These are phyloP conservation scores for Fraxinus albicans DNA, from an alignment of 305 asterid species.

Conservation along the genomic window DNA sequence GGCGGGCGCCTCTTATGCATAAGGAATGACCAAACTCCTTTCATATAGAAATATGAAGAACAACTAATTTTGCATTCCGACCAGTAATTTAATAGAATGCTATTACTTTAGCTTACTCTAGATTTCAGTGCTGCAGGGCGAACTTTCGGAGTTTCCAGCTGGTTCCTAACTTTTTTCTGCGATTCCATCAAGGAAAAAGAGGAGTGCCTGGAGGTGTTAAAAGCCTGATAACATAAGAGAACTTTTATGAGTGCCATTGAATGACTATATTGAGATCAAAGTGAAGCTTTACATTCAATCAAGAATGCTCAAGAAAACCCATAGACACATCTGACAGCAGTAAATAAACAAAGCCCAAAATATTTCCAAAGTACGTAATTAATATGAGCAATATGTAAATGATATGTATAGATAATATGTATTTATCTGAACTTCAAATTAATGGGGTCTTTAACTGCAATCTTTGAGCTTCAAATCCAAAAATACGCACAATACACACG, in stretches of 20 bases:
- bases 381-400: neutral
- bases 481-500: neutral
- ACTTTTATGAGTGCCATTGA: too few relatives aligned
- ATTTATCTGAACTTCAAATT: neutral
- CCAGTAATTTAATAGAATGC: neutral
- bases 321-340: too few relatives aligned
- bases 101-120: conserved; percentile 57
- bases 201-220: too few relatives aligned
- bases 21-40: neutral
- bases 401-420: neutral
- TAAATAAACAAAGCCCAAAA: neutral
- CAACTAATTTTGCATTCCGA: conserved; percentile 1
- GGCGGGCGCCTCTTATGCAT: neutral
- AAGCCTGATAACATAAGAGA: too few relatives aligned
- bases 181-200: too few relatives aligned
- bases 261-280: too few relatives aligned
- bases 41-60: neutral
- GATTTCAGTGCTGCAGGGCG: conserved; percentile 34
- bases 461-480: neutral
- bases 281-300: too few relatives aligned
- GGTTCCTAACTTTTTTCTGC: too few relatives aligned
- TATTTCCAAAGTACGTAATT: neutral
- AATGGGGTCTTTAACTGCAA: too few relatives aligned
- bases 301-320: too few relatives aligned
- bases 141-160: too few relatives aligned